Conservation (phyloP, 371 early-diverging fungal species). For the Mucor plumbeus region DNA sequence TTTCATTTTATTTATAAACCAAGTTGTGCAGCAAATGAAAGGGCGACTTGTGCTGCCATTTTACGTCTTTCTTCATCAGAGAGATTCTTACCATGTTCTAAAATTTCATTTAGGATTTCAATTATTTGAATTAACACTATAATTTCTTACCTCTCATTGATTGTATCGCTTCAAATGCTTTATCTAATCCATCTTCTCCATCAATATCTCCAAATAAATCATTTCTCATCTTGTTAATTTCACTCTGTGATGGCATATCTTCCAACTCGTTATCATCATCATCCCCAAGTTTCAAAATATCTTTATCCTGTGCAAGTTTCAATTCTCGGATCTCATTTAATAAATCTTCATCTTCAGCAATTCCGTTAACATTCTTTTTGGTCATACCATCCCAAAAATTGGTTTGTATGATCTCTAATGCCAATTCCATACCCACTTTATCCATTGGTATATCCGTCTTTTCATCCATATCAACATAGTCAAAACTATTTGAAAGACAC, state of each 20-base stretch:
- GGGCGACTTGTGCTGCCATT: slow-evolving; percentile 69
- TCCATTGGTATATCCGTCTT: slow-evolving; percentile 36
- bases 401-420: slow-evolving; percentile 68
- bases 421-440: slow-evolving; percentile 43
- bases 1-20: slow-evolving; percentile 29
- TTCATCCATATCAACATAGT: slow-evolving; percentile 64
- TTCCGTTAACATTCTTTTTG: slow-evolving; percentile 40
- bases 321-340: slow-evolving; percentile 18
- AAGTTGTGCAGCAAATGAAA: slow-evolving; percentile 65
- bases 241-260: slow-evolving; percentile 50
- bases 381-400: slow-evolving; percentile 78
- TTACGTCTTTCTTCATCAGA: slow-evolving; percentile 66
- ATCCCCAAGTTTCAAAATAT: slow-evolving; percentile 10
- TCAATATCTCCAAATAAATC: slow-evolving; percentile 66
- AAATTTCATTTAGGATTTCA: background rate
- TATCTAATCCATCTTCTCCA: slow-evolving; percentile 70
- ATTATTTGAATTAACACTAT: background rate
- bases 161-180: slow-evolving; percentile 58
- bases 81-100: slow-evolving; percentile 62
- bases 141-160: slow-evolving; percentile 57
- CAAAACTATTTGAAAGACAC: slow-evolving; percentile 72
- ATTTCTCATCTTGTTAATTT: slow-evolving; percentile 56
- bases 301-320: slow-evolving; percentile 13
- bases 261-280: slow-evolving; percentile 15
- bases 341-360: slow-evolving; percentile 18